Conservation (phyloP, 441 rosid genomes). For the Gossypium schwendimanii region DNA sequence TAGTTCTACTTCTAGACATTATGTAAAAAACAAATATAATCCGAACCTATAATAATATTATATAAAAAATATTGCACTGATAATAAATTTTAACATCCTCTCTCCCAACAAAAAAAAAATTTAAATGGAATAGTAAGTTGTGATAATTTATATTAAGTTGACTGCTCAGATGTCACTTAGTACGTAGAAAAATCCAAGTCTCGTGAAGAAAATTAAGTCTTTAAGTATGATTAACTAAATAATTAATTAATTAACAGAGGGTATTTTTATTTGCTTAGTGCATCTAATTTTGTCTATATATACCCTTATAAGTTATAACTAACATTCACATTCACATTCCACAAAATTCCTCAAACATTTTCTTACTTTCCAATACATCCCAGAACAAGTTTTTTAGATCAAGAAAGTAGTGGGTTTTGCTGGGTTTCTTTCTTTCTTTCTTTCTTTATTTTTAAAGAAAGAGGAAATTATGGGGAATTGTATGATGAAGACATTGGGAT, state of each 20-base stretch:
- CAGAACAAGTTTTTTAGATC: neutral
- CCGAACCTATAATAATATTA: too few species aligned
- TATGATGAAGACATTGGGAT: conserved; percentile 28
- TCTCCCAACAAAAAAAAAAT: too few species aligned
- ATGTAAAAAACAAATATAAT: too few species aligned
- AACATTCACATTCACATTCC: neutral
- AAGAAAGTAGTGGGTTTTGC: neutral
- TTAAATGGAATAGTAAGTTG: neutral
- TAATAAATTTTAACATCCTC: too few species aligned
- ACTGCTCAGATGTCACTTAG: neutral
- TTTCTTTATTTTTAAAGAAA: neutral
- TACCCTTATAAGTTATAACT: neutral
- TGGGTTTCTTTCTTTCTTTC: neutral
- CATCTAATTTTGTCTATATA: conserved; percentile 18
- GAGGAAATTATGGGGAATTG: conserved; percentile 61
- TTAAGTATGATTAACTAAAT: neutral
- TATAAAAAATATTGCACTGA: too few species aligned
- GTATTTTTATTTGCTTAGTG: neutral
- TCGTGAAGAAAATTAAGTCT: neutral
- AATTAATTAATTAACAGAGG: neutral
- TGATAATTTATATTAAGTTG: neutral
- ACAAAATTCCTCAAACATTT: conserved; percentile 16
- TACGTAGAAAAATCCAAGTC: conserved; percentile 14
- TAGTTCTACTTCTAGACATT: rapidly evolving
- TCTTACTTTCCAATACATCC: neutral